Evolutionary conservation across 495 filamentous ascomycete genomes (phyloP).

Genomic region (Evansstolkia leycettana): DNA sequence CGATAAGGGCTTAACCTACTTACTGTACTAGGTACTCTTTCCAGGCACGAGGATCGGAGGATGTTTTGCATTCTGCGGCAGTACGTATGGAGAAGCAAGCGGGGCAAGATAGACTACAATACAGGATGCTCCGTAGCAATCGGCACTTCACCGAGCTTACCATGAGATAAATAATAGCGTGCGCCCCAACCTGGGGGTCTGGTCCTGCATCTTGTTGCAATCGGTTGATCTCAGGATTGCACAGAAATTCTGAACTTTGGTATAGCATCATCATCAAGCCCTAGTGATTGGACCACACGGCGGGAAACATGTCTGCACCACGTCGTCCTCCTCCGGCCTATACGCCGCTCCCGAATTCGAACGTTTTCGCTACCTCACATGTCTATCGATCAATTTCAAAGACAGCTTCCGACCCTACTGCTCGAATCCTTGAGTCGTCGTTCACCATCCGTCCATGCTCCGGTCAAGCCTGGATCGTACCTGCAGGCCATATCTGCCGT

Average conservation of each 20-base stretch:
- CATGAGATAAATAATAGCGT: conserved; percentile 1
- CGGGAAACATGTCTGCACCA: conserved; percentile 14
- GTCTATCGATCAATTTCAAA: conserved; percentile 29
- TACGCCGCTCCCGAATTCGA: conserved; percentile 23
- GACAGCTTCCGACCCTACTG: conserved; percentile 19
- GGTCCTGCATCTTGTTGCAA: no score
- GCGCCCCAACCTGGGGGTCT: no score
- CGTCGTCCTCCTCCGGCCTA: conserved; percentile 32
- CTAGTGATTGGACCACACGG: neutral
- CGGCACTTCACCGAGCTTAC: conserved; percentile 2
- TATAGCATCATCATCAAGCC: neutral
- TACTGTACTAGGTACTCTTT: no score
- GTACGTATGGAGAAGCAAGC: conserved; percentile 2
- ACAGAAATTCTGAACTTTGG: no score
- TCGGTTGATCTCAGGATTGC: no score
- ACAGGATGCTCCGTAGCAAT: conserved; percentile 1
- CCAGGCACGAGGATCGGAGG: no score
- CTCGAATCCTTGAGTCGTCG: conserved; percentile 19
- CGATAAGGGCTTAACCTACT: conserved; percentile 7
- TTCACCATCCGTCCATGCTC: conserved; percentile 38
- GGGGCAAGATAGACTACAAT: conserved; percentile 9
- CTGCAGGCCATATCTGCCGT: conserved; percentile 50
- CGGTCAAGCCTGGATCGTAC: conserved; percentile 51
- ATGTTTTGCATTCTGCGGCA: no score
- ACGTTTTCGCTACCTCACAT: conserved; percentile 22